Base-by-base conservation (phyloP, 441 rosid genomes). In the Gossypium schwendimanii region DNA sequence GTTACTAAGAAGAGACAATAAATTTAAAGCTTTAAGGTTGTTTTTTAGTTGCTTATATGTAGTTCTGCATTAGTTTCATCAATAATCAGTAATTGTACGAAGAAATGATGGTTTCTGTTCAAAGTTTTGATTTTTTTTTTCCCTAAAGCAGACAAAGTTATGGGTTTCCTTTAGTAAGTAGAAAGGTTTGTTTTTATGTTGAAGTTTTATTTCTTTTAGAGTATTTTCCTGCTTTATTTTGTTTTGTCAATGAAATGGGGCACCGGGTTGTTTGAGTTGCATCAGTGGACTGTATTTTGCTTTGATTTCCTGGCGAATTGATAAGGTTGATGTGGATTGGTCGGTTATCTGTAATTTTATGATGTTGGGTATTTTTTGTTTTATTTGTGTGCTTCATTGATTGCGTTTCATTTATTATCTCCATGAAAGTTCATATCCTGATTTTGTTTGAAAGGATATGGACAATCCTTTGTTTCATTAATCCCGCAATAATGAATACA, bases 11-110 rank as follows among this genome's bases (percentile, higher is more conserved):
- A 3, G 4, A 45, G 39, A 58, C 12, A 18, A 23, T n/a, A 55
- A 31, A 10, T 50, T 23, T 64, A 53, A 26, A 65, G 73, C 49
- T 55, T 69, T 67, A 28, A 52, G 44, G 50, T 74, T 70, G 60
- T n/a, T 69, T 23, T 55, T 58, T 61, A 60, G 44, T 23, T 70
- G 36, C 49, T 39, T 55, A 39, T 24, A 44, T 15, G 4, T 39
- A 36, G 36, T 26, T 23, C 3, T 28, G 62, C 44, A 14, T 33
- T 24, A 12, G 78, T 58, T 74, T 44, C 53, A 31, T 39, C 15
- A 63, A 5, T 4, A 63, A 63, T 41, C 11, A 39, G 68, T 39
- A 17, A 11, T 39, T 20, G 24, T 9, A 21, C 54, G 8, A 44
- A 64, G 12, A 24, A 64, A 45, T 44, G 33, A 21, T 64, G 7